These are phyloP conservation scores for Pisolithus orientalis DNA, from an alignment of 768 basidiomycete genomes.

Conservation along the genomic window DNA sequence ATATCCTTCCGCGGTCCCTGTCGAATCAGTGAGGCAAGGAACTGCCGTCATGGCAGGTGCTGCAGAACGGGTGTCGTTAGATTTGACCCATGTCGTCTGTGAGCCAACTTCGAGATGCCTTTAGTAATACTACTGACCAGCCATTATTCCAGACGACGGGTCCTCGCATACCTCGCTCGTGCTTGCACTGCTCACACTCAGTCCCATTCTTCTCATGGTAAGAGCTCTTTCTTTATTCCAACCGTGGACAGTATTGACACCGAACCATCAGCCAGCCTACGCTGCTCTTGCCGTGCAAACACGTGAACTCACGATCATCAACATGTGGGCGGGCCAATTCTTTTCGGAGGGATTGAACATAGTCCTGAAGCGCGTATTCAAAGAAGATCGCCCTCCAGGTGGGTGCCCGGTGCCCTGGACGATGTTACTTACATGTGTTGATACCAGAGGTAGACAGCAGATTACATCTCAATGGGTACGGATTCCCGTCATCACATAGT, in stretches of 20 bases:
- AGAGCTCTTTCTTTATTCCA: conserved; percentile 3
- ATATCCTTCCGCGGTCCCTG: too few species aligned
- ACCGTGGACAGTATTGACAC: conserved; percentile 1
- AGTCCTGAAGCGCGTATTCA: conserved; percentile 58
- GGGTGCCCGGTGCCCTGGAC: conserved; percentile 13
- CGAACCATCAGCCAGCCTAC: conserved; percentile 58
- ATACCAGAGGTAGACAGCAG: conserved; percentile 6
- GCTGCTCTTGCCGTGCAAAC: conserved; percentile 68
- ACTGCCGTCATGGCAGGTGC: neutral
- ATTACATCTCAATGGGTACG: conserved; percentile 54
- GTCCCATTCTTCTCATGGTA: conserved; percentile 71
- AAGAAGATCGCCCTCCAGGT: conserved; percentile 67
- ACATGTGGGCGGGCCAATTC: conserved; percentile 81
- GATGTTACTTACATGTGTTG: neutral
- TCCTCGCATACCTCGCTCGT: conserved; percentile 49
- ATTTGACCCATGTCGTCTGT: conserved; percentile 68
- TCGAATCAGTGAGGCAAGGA: too few species aligned
- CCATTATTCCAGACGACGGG: conserved; percentile 46
- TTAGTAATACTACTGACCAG: neutral
- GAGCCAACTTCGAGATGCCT: conserved; percentile 9
- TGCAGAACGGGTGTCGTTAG: conserved; percentile 40
- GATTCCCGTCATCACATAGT: conserved; percentile 85
- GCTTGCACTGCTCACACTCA: conserved; percentile 60
- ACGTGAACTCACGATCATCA: conserved; percentile 71
- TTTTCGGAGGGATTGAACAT: conserved; percentile 66